Evolutionary conservation across 371 early-diverging fungal species (phyloP), one percentile per base, ranked within the genome.

Genomic region (Vairimorpha ceranae): DNA sequence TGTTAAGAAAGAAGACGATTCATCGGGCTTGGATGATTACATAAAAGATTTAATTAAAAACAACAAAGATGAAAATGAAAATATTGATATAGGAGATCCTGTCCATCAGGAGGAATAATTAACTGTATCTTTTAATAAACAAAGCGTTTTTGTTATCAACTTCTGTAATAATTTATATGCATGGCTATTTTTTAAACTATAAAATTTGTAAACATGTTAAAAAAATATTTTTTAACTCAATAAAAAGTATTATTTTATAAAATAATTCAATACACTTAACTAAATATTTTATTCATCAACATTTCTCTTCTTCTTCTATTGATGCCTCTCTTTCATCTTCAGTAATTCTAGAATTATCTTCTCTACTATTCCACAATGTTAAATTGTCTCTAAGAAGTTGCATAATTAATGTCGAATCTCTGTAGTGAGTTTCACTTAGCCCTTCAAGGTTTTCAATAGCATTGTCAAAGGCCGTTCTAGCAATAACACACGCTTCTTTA

Each of bases 351-450:
- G 29, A 51, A 29, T 63, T 67, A 32, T 77, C 77, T 32, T 77
- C 70, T 43, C 77, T 38, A 32, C 64, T 60, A 63, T 96, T 94
- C 99, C 99, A 98, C 79, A 98, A 89, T 59, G 97, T 95, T 80
- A 98, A 86, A 88, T 98, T 98, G 85, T 98, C 99, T 83, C 97
- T 88, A 78, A 98, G 87, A 69, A 97, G 88, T 87, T 98, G 99
- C 97, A 98, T 97, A 87, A 98, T 98, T 75, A 98, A 88, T 48
- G 99, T 97, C 68, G 93, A 93, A 87, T 98, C 97, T 89, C 96
- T 97, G 92, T 98, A 98, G 74, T 91, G 91, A 83, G 96, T 96
- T 86, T 98, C 99, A 82, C 89, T 89, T 65, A 98, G 87, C 80
- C 90, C 90, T 87, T 98, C 99, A 80, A 98, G 87, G 85, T 94